Base-by-base conservation (phyloP, 106 monocot species). In the Dendrobium officinale region DNA sequence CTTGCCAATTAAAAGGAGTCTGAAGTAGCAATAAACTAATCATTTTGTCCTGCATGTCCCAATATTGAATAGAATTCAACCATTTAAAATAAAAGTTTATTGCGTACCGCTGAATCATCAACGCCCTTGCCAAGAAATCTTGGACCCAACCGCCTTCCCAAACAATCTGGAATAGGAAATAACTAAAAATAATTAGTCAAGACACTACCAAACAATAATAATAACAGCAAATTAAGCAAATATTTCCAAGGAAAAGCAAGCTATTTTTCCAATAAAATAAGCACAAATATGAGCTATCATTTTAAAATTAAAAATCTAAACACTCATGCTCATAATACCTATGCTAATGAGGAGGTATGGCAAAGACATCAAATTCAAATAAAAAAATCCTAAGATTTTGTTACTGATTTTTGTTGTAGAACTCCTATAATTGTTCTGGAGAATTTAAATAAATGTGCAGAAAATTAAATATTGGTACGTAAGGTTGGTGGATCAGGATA, bases 81-180 rank as follows among this genome's bases (percentile, higher is more conserved):
- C 16, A 31, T 40, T 72, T 5, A 29, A 66, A 66, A 66, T 66
- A 66, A 66, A 26, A 33, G 26, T 22, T 66, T 22, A 66, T 26
- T 66, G 24, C 56, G 59, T 89, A 96, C 96, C 85, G 55, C 59
- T 75, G 93, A 92, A 79, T 87, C 88, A 83, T 91, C 91, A 77
- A 76, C 87, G 42, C 89, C 81, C 24, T 86, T 77, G 61, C 86
- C 83, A 75, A 96, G 90, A 87, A 96, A 90, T 41, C 87, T 88
- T 43, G 96, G 93, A 47, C 96, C 96, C 22, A 91, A 70, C 73
- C 92, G 81, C 79, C 96, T 90, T 81, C 96, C 96, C 29, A 93
- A 88, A 86, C 96, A 96, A 96, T 87, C 96, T 96, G 82, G 67
- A 80, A 82, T 19, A 41, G 81, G 75, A 4, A 72, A 45, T 10